Conservation (phyloP, 176 grass and related monocot genomes). For the Typha latifolia region DNA sequence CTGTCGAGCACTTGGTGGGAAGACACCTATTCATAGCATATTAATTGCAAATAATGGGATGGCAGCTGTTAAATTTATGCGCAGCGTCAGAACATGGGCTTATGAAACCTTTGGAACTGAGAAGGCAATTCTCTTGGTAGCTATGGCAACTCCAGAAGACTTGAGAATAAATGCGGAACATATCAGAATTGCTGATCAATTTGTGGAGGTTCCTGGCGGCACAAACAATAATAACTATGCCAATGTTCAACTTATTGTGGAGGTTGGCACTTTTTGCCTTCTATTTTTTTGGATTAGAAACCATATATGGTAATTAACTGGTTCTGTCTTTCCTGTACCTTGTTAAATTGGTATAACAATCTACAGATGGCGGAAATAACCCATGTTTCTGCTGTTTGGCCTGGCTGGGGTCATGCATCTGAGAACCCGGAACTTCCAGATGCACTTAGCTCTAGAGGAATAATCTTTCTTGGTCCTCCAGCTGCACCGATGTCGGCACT, state of each 20-base stretch:
- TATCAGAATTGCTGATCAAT: slow-evolving; percentile 95
- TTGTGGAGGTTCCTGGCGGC: slow-evolving; percentile 87
- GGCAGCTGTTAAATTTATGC: slow-evolving; percentile 96
- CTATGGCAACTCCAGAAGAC: slow-evolving; percentile 95
- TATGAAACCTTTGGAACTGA: slow-evolving; percentile 80
- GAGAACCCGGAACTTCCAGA: slow-evolving; percentile 97
- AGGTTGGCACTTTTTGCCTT: slow-evolving; percentile 47
- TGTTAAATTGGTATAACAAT: slow-evolving; percentile 12
- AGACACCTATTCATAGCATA: slow-evolving; percentile 74
- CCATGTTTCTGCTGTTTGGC: slow-evolving; percentile 92
- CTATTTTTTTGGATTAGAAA: not conserved
- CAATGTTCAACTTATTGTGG: slow-evolving; percentile 94
- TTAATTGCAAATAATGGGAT: slow-evolving; percentile 97
- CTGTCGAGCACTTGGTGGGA: slow-evolving; percentile 64
- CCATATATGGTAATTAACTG: not conserved
- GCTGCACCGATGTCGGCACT: slow-evolving; percentile 77
- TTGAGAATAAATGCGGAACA: slow-evolving; percentile 97
- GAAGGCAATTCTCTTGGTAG: slow-evolving; percentile 90
- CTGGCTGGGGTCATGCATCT: slow-evolving; percentile 97
- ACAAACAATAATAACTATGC: slow-evolving; percentile 99
- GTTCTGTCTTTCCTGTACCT: not conserved
- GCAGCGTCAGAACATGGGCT: slow-evolving; percentile 80
- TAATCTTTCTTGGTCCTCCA: slow-evolving; percentile 92
- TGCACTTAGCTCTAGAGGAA: slow-evolving; percentile 67
- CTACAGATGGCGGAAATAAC: slow-evolving; percentile 89